Conservation (phyloP, 306 rosid genomes). For the Canavalia gladiata region DNA sequence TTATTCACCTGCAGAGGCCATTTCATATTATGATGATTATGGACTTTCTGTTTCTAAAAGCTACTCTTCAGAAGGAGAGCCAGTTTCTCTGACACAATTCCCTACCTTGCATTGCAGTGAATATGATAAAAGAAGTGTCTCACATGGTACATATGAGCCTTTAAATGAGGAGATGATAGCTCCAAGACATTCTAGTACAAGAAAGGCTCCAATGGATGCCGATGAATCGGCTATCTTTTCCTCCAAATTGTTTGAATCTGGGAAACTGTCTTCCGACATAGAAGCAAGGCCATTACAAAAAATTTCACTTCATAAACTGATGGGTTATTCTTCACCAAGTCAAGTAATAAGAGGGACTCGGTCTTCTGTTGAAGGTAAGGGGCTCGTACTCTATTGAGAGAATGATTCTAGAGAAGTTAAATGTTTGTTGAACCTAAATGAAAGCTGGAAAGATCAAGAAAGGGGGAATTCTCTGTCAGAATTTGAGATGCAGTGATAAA, state of each 20-base stretch:
- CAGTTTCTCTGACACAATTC: slow-evolving; percentile 47
- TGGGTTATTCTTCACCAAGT: slow-evolving; percentile 88
- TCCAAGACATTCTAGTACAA: slow-evolving; percentile 52
- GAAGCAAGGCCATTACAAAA: slow-evolving; percentile 47
- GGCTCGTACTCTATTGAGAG: slow-evolving; percentile 45
- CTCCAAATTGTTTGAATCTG: slow-evolving; percentile 43
- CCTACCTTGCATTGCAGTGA: slow-evolving; percentile 49
- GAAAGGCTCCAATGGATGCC: slow-evolving; percentile 36
- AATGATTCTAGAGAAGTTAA: slow-evolving; percentile 14
- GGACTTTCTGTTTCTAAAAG: slow-evolving; percentile 61
- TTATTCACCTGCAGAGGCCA: slow-evolving; percentile 54
- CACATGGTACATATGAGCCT: slow-evolving; percentile 45
- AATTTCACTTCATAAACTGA: slow-evolving; percentile 76
- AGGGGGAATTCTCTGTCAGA: background rate
- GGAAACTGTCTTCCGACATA: slow-evolving; percentile 55
- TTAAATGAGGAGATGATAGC: slow-evolving; percentile 41
- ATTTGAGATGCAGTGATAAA: background rate
- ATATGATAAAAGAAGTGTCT: slow-evolving; percentile 43
- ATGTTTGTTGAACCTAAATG: slow-evolving; percentile 27
- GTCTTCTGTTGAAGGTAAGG: slow-evolving; percentile 46
- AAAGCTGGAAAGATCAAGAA: slow-evolving; percentile 13
- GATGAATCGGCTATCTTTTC: slow-evolving; percentile 50
- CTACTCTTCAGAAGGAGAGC: slow-evolving; percentile 70
- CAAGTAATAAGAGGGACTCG: slow-evolving; percentile 61
- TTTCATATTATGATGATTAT: slow-evolving; percentile 71